A percentile compares a stretch with the other conserved stretches of the same genome.
phyloP scores from a whole-genome alignment of 768 basidiomycete genomes.

The Podaxis mareebaensis region DNA sequence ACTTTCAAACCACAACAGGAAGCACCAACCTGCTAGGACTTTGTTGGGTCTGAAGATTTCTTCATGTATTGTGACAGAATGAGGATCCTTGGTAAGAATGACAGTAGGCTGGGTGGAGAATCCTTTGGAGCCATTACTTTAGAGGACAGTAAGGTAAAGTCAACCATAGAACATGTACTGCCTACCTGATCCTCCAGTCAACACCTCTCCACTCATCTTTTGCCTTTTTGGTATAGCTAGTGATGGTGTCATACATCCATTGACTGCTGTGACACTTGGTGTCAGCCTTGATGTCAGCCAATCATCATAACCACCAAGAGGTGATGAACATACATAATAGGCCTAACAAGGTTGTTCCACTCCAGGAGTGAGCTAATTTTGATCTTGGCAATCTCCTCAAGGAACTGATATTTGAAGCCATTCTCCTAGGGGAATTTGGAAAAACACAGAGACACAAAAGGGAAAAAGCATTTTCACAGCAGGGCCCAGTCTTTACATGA shows the following conservation, averaged over 20 bases:
- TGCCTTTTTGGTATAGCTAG: slow-evolving; percentile 85
- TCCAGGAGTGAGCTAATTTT: slow-evolving; percentile 77
- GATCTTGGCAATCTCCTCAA: slow-evolving; percentile 79
- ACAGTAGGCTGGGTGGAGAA: slow-evolving; percentile 95
- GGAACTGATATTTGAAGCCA: slow-evolving; percentile 82
- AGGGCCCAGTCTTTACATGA: slow-evolving; percentile 97
- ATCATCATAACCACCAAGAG: not conserved
- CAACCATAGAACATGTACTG: slow-evolving; percentile 4
- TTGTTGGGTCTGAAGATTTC: slow-evolving; percentile 89
- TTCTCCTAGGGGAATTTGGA: slow-evolving; percentile 77
- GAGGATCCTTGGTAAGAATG: slow-evolving; percentile 89
- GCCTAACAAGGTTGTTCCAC: slow-evolving; percentile 88
- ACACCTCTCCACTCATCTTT: slow-evolving; percentile 79
- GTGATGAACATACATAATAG: slow-evolving; percentile 76
- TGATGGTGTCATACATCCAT: slow-evolving; percentile 85
- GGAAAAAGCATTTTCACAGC: slow-evolving; percentile 88
- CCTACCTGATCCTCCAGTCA: slow-evolving; percentile 79
- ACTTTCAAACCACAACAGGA: slow-evolving; percentile 13
- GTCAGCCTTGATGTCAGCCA: slow-evolving; percentile 6
- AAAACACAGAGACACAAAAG: slow-evolving; percentile 87
- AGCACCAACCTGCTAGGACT: slow-evolving; percentile 21
- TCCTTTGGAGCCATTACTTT: slow-evolving; percentile 87
- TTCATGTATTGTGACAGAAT: slow-evolving; percentile 84
- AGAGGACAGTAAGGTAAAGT: not conserved
- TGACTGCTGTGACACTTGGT: slow-evolving; percentile 52